A percentile compares a stretch with the other conserved stretches of the same genome.
These are phyloP conservation scores for Trichoderma asperellum DNA, from an alignment of 2,329 filamentous ascomycete species.

Conservation along the genomic window DNA sequence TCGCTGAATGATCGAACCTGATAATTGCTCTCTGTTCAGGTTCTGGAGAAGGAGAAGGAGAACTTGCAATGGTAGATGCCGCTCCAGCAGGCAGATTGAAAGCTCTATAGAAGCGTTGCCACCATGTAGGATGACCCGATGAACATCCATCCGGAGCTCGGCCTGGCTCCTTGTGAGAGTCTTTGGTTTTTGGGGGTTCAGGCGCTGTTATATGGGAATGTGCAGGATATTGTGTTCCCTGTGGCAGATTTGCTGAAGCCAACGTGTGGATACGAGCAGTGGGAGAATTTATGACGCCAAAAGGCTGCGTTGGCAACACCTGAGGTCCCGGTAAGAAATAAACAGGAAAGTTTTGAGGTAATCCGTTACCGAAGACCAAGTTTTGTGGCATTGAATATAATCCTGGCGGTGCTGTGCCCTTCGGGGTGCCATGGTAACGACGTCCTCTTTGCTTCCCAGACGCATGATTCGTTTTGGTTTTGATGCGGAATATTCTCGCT, in stretches of 20 bases:
- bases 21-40: conserved; percentile 26
- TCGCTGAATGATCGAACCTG: background rate
- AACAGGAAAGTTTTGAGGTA: background rate
- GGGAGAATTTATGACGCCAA: background rate
- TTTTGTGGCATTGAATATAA: background rate
- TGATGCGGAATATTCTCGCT: conserved; percentile 24
- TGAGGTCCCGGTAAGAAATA: background rate
- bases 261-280: background rate
- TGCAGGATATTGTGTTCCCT: background rate
- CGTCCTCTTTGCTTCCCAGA: conserved; percentile 29
- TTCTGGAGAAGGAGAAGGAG: conserved; percentile 33
- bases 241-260: background rate
- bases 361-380: background rate
- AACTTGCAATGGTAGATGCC: conserved; percentile 43
- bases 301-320: conserved; percentile 4
- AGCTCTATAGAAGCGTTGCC: conserved; percentile 36
- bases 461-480: background rate
- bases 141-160: conserved; percentile 9
- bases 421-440: background rate
- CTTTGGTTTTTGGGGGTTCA: background rate
- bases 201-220: background rate
- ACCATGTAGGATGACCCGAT: conserved; percentile 36
- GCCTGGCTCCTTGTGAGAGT: background rate
- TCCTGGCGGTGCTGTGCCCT: background rate
- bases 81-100: conserved; percentile 41